A percentile compares a stretch with the other conserved stretches of the same genome.
Conservation (phyloP, 768 basidiomycete species). For the Suillus tomentosus region DNA sequence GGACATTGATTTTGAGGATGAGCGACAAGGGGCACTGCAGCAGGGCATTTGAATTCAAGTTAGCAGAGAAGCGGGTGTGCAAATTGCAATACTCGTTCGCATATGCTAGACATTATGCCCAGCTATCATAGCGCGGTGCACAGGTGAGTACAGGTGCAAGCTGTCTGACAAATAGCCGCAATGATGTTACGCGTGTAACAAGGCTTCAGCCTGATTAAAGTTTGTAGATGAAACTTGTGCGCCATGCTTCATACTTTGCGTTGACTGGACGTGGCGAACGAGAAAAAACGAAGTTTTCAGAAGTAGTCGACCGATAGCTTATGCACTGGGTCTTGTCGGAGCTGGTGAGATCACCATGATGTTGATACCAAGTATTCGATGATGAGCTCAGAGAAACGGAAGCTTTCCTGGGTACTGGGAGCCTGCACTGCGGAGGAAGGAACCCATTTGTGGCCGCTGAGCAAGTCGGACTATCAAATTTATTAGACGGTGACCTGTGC, state of each 20-base stretch:
- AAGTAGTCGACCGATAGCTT: background rate
- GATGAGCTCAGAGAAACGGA: background rate
- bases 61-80: background rate
- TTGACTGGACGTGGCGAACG: background rate
- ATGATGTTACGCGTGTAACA: background rate
- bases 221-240: background rate
- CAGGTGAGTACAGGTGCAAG: background rate
- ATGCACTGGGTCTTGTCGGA: background rate
- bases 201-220: background rate
- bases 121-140: background rate
- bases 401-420: background rate
- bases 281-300: background rate
- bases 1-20: background rate
- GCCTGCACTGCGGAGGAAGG: too few relatives aligned
- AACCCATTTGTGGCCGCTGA: too few relatives aligned
- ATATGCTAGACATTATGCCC: background rate
- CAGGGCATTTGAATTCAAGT: background rate
- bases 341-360: background rate
- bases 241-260: too few relatives aligned
- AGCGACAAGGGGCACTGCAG: background rate
- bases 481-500: too few relatives aligned
- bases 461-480: too few relatives aligned
- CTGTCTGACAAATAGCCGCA: background rate
- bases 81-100: background rate
- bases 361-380: too few relatives aligned